phyloP scores from a whole-genome alignment of 1,284 basidiomycete species.

The Ceratorhiza oryzae-sativae region DNA sequence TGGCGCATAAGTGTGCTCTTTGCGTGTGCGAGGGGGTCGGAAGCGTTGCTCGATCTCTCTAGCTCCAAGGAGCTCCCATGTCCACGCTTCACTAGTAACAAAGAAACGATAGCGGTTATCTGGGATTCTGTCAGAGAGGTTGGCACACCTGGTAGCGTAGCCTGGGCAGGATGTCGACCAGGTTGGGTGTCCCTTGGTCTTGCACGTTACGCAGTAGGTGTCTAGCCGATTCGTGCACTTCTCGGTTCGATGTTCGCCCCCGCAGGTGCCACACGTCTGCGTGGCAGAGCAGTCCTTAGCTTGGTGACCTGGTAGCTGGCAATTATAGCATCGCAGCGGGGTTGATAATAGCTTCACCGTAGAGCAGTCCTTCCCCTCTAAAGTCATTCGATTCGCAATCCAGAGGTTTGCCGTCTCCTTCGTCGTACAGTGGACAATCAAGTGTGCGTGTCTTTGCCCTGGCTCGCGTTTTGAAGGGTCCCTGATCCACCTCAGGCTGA shows the following conservation, averaged over 20 bases:
- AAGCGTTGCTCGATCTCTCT: not conserved
- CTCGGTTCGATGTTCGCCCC: not conserved
- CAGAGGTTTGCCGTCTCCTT: not conserved
- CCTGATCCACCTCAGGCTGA: not conserved
- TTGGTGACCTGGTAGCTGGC: slow-evolving; percentile 7
- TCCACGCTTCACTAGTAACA: not conserved
- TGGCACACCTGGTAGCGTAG: not conserved
- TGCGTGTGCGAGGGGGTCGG: not conserved
- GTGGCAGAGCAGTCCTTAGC: not conserved
- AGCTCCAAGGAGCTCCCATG: not conserved
- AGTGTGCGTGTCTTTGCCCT: slow-evolving; percentile 2
- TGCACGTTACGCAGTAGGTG: slow-evolving; percentile 8
- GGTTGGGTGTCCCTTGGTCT: slow-evolving; percentile 1
- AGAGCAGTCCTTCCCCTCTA: not conserved
- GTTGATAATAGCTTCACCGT: not conserved
- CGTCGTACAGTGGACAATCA: not conserved
- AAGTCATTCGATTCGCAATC: not conserved
- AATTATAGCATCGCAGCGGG: slow-evolving; percentile 11
- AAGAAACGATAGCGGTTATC: slow-evolving; percentile 12
- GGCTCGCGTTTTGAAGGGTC: not conserved
- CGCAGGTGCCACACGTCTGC: slow-evolving; percentile 6
- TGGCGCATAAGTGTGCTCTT: no score
- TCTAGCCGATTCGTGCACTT: not conserved
- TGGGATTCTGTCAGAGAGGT: not conserved
- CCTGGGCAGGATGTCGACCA: not conserved